Conservation (phyloP, 345 rosid species). For the Citrus maxima region DNA sequence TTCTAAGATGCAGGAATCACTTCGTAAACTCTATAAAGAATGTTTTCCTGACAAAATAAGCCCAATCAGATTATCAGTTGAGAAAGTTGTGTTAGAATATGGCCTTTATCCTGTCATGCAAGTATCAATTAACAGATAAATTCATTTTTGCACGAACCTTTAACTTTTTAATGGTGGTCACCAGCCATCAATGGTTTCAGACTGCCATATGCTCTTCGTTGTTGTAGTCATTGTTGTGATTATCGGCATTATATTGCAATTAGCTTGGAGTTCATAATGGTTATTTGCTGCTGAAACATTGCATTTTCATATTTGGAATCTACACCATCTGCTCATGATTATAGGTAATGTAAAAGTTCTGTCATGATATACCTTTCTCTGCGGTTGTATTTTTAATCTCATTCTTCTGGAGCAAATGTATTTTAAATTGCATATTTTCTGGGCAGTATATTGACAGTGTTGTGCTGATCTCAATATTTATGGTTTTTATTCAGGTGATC, state of each 20-base stretch:
- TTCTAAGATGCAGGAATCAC: neutral
- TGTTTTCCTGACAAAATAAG: neutral
- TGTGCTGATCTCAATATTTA: slow-evolving; percentile 8
- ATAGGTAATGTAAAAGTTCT: neutral
- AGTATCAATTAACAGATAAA: neutral
- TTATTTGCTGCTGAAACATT: neutral
- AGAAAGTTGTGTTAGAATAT: neutral
- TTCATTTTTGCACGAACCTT: neutral
- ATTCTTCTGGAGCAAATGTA: neutral
- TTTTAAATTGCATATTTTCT: neutral
- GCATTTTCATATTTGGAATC: neutral
- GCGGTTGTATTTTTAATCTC: neutral
- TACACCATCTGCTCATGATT: neutral
- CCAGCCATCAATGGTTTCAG: neutral
- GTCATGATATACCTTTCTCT: neutral
- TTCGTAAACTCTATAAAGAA: neutral
- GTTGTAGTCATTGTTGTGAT: neutral
- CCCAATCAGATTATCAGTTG: neutral
- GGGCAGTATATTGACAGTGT: neutral
- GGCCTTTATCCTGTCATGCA: neutral
- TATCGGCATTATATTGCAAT: neutral
- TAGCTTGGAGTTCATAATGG: neutral
- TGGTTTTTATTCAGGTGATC: slow-evolving; percentile 53
- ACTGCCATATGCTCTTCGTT: neutral
- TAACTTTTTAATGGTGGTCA: neutral